A percentile compares a stretch with the other conserved stretches of the same genome.
These are phyloP conservation scores for Theobroma cacao DNA, from an alignment of 345 rosid species.

Conservation along the genomic window DNA sequence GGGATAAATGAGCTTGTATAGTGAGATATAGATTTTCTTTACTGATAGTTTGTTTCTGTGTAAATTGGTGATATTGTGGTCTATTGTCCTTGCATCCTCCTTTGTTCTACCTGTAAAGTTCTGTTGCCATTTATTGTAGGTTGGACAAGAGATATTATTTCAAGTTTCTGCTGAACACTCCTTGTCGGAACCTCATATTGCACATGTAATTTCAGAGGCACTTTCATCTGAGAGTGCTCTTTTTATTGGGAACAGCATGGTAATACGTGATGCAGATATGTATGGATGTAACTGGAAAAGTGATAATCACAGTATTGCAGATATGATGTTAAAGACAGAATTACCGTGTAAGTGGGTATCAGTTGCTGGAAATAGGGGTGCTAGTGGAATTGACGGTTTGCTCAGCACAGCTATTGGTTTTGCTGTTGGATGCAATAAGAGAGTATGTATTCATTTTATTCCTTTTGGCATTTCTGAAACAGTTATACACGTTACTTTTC, in stretches of 20 bases:
- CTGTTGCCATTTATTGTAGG: conserved; percentile 43
- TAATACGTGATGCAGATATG: conserved; percentile 89
- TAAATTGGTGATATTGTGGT: not conserved
- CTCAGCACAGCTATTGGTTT: conserved; percentile 90
- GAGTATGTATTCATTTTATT: conserved; percentile 38
- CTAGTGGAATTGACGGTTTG: conserved; percentile 98
- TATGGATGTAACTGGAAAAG: conserved; percentile 56
- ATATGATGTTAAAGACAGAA: conserved; percentile 40
- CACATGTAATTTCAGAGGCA: conserved; percentile 54
- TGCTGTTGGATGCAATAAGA: conserved; percentile 83
- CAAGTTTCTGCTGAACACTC: conserved; percentile 57
- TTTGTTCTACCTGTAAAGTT: conserved; percentile 9
- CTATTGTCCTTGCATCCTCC: not conserved
- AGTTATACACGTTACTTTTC: not conserved
- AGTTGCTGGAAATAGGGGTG: conserved; percentile 95
- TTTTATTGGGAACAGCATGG: conserved; percentile 95
- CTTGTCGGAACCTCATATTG: conserved; percentile 82
- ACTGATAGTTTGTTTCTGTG: conserved; percentile 1
- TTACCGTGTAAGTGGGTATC: conserved; percentile 55
- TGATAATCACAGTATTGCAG: conserved; percentile 26
- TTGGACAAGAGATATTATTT: conserved; percentile 64
- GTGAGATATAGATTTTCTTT: not conserved
- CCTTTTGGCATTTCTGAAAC: not conserved
- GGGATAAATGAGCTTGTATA: not conserved
- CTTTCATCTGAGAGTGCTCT: conserved; percentile 66